These are phyloP conservation scores for Pluteus cervinus DNA, from an alignment of 768 basidiomycete genomes.

Conservation along the genomic window DNA sequence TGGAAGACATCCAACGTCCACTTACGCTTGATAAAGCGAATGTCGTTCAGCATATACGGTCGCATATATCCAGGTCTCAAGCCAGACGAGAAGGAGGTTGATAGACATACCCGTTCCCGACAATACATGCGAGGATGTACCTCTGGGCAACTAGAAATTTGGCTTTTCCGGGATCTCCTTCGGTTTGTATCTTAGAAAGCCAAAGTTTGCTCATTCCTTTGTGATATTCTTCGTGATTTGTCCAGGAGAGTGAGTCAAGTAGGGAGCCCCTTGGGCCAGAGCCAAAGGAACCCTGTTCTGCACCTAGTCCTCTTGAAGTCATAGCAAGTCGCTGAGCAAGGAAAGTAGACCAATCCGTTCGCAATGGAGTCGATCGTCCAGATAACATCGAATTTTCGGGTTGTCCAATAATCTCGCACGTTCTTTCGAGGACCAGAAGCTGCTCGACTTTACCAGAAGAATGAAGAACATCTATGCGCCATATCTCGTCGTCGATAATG, in stretches of 20 bases:
- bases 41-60: background rate
- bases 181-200: slow-evolving; percentile 37
- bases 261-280: slow-evolving; percentile 16
- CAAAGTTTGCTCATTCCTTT: slow-evolving; percentile 64
- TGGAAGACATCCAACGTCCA: slow-evolving; percentile 60
- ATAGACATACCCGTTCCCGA: slow-evolving; percentile 58
- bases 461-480: slow-evolving; percentile 43
- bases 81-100: background rate
- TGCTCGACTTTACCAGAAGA: slow-evolving; percentile 18
- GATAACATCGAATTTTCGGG: no score
- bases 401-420: slow-evolving; percentile 60
- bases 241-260: slow-evolving; percentile 49
- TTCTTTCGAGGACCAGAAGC: slow-evolving; percentile 60
- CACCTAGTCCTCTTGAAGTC: no score
- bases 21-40: slow-evolving; percentile 44
- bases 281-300: no score
- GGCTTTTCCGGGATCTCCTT: slow-evolving; percentile 33
- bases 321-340: no score
- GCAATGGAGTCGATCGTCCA: no score
- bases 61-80: slow-evolving; percentile 2
- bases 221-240: slow-evolving; percentile 66
- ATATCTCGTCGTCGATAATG: slow-evolving; percentile 51
- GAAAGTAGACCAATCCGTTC: no score
- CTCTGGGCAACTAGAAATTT: slow-evolving; percentile 50
- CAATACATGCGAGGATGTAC: slow-evolving; percentile 65